Percentiles rank a stretch among this genome's conserved stretches.
These are phyloP conservation scores for Fusarium humuli DNA, from an alignment of 2,329 filamentous ascomycete genomes.

Conservation along the genomic window DNA sequence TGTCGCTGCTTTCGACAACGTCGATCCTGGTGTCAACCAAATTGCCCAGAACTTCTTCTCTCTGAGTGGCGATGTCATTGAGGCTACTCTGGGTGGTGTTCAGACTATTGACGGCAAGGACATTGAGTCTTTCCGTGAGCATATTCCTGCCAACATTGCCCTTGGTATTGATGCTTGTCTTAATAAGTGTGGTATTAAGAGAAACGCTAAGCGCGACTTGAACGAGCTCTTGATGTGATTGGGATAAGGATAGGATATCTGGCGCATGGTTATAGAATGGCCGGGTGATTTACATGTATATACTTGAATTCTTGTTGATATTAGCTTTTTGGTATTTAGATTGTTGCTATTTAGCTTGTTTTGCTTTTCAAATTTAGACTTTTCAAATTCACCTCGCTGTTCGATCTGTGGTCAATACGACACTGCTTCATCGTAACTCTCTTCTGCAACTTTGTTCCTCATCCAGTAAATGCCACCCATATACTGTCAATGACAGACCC, in stretches of 20 bases:
- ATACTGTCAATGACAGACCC: too few species aligned
- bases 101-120: slow-evolving; percentile 20
- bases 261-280: not conserved
- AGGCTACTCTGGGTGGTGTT: not conserved
- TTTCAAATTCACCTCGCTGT: not conserved
- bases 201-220: slow-evolving; percentile 9
- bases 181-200: slow-evolving; percentile 22
- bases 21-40: slow-evolving; percentile 60
- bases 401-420: fast-evolving
- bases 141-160: slow-evolving; percentile 15
- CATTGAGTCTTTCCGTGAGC: slow-evolving; percentile 8
- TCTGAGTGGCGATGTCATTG: not conserved
- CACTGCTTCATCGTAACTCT: not conserved
- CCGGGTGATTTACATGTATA: not conserved
- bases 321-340: fast-evolving
- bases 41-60: slow-evolving; percentile 53
- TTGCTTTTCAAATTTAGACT: not conserved
- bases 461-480: not conserved
- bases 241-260: not conserved
- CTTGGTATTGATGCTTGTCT: slow-evolving; percentile 26
- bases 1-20: slow-evolving; percentile 59
- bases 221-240: slow-evolving; percentile 1
- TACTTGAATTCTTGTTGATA: not conserved
- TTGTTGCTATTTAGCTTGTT: not conserved
- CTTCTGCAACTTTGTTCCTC: not conserved